phyloP scores from a whole-genome alignment of 2,329 filamentous ascomycete species.

The Phaeosphaeriaceae sp. region DNA sequence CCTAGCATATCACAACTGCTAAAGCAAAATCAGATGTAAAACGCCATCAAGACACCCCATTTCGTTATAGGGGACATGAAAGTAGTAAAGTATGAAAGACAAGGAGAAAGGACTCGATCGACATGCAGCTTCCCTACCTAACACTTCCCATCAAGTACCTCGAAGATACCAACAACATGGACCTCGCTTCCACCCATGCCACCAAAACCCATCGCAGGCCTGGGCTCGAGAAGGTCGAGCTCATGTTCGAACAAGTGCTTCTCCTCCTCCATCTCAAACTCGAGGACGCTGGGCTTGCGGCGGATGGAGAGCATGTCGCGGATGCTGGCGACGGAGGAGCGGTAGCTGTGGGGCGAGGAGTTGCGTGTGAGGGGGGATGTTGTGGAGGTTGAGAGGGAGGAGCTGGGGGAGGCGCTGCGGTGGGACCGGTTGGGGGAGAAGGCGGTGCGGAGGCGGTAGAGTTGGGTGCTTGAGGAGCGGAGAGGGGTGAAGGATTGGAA shows the following conservation, averaged over 20 bases:
- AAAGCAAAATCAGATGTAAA: no score
- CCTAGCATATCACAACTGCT: no score
- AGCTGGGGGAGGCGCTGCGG: constrained; percentile 34
- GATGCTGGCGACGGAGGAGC: constrained; percentile 35
- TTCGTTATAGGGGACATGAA: background rate
- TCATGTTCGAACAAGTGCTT: constrained; percentile 35
- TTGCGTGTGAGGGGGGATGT: constrained; percentile 40
- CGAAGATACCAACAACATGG: constrained; percentile 47
- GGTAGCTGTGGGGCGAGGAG: constrained; percentile 35
- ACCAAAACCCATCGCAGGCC: constrained; percentile 23
- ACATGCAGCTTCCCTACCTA: no score
- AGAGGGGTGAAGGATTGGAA: constrained; percentile 46
- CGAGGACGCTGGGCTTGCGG: constrained; percentile 41
- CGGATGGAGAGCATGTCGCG: constrained; percentile 41
- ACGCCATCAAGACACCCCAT: no score
- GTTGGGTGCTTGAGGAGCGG: constrained; percentile 35
- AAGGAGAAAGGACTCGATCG: background rate
- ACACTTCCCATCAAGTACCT: constrained; percentile 45
- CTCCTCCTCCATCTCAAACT: constrained; percentile 47
- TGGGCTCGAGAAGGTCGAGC: constrained; percentile 42
- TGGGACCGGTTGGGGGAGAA: constrained; percentile 42
- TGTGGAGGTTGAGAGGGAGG: constrained; percentile 29
- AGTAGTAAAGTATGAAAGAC: background rate
- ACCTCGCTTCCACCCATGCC: constrained; percentile 22
- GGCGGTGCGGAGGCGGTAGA: constrained; percentile 44